Evolutionary conservation across 2,329 filamentous ascomycete species (phyloP).

Genomic region (Lecanicillium sp.): DNA sequence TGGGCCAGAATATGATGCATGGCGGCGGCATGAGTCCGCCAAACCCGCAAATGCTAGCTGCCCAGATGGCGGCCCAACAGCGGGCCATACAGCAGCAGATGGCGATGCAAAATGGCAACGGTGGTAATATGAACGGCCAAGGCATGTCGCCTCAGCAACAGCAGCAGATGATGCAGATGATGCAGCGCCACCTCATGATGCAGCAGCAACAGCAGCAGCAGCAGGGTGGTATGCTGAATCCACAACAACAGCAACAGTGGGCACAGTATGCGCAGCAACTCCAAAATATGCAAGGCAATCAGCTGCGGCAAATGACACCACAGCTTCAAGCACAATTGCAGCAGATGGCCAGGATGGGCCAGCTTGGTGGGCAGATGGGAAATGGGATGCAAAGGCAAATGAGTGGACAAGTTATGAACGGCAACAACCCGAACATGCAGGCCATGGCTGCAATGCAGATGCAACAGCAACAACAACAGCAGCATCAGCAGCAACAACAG

Average conservation of each 20-base stretch:
- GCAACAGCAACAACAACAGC: slow-evolving; percentile 24
- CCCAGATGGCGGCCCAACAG: slow-evolving; percentile 41
- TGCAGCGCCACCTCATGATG: slow-evolving; percentile 29
- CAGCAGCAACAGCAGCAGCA: slow-evolving; percentile 32
- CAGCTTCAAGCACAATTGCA: slow-evolving; percentile 31
- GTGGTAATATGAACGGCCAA: slow-evolving; percentile 27
- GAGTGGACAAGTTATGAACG: slow-evolving; percentile 24
- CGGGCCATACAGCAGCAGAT: slow-evolving; percentile 36
- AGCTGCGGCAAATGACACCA: slow-evolving; percentile 25
- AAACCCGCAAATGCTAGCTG: slow-evolving; percentile 31
- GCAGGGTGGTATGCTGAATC: slow-evolving; percentile 31
- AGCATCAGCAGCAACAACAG: slow-evolving; percentile 21
- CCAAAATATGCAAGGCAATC: slow-evolving; percentile 30
- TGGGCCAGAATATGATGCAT: slow-evolving; percentile 47
- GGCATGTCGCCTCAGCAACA: slow-evolving; percentile 29
- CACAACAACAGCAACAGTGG: slow-evolving; percentile 32
- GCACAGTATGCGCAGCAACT: slow-evolving; percentile 36
- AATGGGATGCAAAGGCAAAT: slow-evolving; percentile 30
- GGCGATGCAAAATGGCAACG: slow-evolving; percentile 30
- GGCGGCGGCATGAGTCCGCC: slow-evolving; percentile 33
- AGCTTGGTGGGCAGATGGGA: slow-evolving; percentile 24
- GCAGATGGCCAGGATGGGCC: slow-evolving; percentile 26
- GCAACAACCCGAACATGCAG: slow-evolving; percentile 19
- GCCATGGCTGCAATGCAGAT: slow-evolving; percentile 21
- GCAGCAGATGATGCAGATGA: slow-evolving; percentile 27